Evolutionary conservation across 192 early-diverging fungal genomes (phyloP), one percentile per base, ranked within the genome.

Genomic region (Dissophora globulifera): DNA sequence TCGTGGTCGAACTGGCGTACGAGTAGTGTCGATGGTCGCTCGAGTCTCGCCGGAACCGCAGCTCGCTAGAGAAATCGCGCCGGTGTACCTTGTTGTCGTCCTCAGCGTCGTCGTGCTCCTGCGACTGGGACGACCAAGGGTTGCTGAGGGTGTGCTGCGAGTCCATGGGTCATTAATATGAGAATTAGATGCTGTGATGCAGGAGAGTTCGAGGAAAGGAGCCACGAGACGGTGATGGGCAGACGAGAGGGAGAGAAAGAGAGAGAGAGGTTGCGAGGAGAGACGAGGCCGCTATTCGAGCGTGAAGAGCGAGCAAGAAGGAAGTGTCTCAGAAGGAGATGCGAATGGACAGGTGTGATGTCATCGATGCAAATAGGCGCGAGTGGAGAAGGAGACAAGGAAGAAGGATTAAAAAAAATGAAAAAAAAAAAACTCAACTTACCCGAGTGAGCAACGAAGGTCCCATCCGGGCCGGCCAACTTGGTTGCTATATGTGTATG

Each of bases 71-170:
- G 40, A 47, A 22, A n/a, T n/a, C n/a, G n/a, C n/a, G n/a, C n/a
- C n/a, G n/a, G n/a, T n/a, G n/a, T n/a, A n/a, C n/a, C n/a, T n/a
- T n/a, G n/a, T n/a, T n/a, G n/a, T 60, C 51, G 20, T 70, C 43
- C 26, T 62, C 42, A 15, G 50, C 7, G 13, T 47, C 17, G 19
- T 43, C 38, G 13, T 16, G 20, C 7, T 62, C 46, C 5, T 27
- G 20, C 30, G 47, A 58, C 33, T 70, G 58, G 35, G 54, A 61
- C 23, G 67, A 70, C 67, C 67, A 70, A 13, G 67, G 67, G 42
- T 70, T 70, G 43, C 43, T 45, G 43, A 12, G 6, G 43, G 43
- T 17, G 52, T 33, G 33, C 22, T 54, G 52, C 16, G 31, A 27
- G 32, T 54, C 52, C 52, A 54, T 54, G 33, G 52, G 32, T 54